Evolutionary conservation across 495 filamentous ascomycete genomes (phyloP), one percentile per base, ranked within the genome.

Genomic region (Penicillium desertorum): DNA sequence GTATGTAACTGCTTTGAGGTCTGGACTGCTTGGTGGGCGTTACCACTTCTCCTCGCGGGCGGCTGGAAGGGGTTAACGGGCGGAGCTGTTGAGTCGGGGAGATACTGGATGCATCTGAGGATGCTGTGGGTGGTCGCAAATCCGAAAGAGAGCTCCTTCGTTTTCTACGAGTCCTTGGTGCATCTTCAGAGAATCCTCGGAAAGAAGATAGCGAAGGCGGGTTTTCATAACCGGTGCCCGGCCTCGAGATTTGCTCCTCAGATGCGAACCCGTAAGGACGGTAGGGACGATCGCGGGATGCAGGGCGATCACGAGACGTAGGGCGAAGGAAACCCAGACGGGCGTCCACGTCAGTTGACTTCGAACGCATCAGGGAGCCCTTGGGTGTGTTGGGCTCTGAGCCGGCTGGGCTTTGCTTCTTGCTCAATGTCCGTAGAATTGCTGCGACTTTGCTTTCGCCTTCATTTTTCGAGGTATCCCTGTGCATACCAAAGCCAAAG

Each of bases 71-170:
- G 32, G 76, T 77, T 6, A 61, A 62, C 12, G 76, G 72, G 23
- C 72, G 71, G 14, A 69, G 63, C 45, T 61, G 61, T 20, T 72
- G 69, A 37, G 64, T 66, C 14, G 75, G 62, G 22, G 73, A 81
- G 54, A 74, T 32, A 30, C 61, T 60, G 5, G 71, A 74, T 12
- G 64, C 57, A 34, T 72, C 72, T 39, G 72, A 67, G 23, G 70
- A 73, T 20, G 75, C 70, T 67, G 87, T 82, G 5, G 81, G 75
- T 42, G 76, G 78, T 65, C 89, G 88, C 27, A 98, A 76, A 66
- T 98, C 94, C 16, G 91, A 96, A 22, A 98, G 73, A 22, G 93
- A 97, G 71, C 92, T 96, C 62, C 94, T 86, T 58, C 94, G 81
- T 74, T 95, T 97, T 74, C 87, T 90, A 62, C 86, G 73, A 52